These are phyloP conservation scores for Elaphomyces granulatus DNA, from an alignment of 495 filamentous ascomycete genomes.

Conservation along the genomic window DNA sequence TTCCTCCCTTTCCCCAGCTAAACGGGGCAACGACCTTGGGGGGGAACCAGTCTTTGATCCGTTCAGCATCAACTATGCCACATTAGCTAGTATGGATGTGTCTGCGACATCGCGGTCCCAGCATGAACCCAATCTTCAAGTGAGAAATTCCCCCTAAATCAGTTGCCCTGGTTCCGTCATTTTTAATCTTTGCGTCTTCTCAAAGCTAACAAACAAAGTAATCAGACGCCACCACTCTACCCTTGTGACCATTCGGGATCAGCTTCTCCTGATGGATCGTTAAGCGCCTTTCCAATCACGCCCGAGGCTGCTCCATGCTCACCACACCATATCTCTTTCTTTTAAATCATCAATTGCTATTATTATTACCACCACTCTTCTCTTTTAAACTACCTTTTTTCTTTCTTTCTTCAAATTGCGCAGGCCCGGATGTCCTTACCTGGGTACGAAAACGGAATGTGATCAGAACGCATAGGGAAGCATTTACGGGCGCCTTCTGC, in stretches of 20 bases:
- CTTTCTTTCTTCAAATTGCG: too few relatives aligned
- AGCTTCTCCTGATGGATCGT: constrained; percentile 24
- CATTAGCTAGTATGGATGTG: constrained; percentile 63
- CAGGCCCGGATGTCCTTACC: too few relatives aligned
- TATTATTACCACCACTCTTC: too few relatives aligned
- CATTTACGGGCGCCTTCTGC: too few relatives aligned
- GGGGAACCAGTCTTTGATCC: constrained; percentile 57
- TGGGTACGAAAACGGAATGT: too few relatives aligned
- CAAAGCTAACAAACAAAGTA: constrained; percentile 5
- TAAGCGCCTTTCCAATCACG: constrained; percentile 25
- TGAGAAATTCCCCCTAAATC: too few relatives aligned
- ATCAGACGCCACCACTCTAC: constrained; percentile 75
- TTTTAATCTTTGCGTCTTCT: too few relatives aligned
- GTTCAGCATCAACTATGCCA: constrained; percentile 62
- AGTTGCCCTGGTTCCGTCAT: too few relatives aligned
- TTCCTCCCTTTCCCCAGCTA: too few relatives aligned
- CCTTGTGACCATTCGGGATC: constrained; percentile 57
- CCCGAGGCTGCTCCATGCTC: constrained; percentile 26
- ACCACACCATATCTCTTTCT: constrained; percentile 10
- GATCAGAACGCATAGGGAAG: too few relatives aligned
- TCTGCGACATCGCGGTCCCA: constrained; percentile 25
- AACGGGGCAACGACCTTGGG: constrained; percentile 38
- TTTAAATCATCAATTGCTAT: too few relatives aligned
- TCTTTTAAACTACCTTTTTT: too few relatives aligned
- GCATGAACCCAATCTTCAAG: constrained; percentile 23